Percentiles rank a stretch among this genome's conserved stretches.
These are phyloP conservation scores for Rhodotorula sp. DNA, from an alignment of 1,284 basidiomycete species.

Conservation along the genomic window DNA sequence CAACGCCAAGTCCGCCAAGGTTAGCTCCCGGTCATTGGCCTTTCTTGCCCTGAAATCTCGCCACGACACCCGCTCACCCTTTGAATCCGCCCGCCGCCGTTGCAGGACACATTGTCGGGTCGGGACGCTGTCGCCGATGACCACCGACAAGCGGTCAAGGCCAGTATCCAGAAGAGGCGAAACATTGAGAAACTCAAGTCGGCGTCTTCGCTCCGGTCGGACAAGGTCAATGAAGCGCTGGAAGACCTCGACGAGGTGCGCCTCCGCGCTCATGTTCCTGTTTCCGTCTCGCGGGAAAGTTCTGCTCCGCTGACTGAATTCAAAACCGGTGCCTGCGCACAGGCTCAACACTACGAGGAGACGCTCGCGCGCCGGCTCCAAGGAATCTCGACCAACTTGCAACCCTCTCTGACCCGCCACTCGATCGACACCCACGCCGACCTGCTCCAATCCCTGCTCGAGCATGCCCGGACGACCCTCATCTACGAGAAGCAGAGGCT, in stretches of 20 bases:
- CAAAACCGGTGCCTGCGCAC: neutral
- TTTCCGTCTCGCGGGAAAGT: too few species aligned
- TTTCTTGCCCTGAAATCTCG: too few species aligned
- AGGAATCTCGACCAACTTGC: conserved; percentile 86
- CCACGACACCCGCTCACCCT: too few species aligned
- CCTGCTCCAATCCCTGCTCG: conserved; percentile 77
- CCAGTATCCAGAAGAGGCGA: conserved; percentile 82
- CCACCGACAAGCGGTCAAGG: conserved; percentile 83
- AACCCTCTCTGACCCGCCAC: conserved; percentile 75
- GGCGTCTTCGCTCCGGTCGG: conserved; percentile 75
- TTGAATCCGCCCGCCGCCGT: neutral
- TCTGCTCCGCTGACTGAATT: too few species aligned
- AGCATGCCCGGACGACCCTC: conserved; percentile 83
- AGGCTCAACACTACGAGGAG: conserved; percentile 85
- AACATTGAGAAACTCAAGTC: conserved; percentile 81
- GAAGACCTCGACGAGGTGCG: conserved; percentile 88
- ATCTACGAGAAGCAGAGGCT: conserved; percentile 85
- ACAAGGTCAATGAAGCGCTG: conserved; percentile 85
- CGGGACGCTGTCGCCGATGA: conserved; percentile 85
- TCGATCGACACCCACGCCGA: conserved; percentile 83
- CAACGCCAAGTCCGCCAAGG: conserved; percentile 87
- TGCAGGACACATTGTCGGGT: conserved; percentile 73
- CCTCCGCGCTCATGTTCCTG: neutral
- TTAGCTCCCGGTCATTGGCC: conserved; percentile 33
- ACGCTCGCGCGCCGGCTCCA: conserved; percentile 73